Evolutionary conservation across 2,329 filamentous ascomycete genomes (phyloP), one percentile per base, ranked within the genome.

Genomic region (Hypoxylon sp.): DNA sequence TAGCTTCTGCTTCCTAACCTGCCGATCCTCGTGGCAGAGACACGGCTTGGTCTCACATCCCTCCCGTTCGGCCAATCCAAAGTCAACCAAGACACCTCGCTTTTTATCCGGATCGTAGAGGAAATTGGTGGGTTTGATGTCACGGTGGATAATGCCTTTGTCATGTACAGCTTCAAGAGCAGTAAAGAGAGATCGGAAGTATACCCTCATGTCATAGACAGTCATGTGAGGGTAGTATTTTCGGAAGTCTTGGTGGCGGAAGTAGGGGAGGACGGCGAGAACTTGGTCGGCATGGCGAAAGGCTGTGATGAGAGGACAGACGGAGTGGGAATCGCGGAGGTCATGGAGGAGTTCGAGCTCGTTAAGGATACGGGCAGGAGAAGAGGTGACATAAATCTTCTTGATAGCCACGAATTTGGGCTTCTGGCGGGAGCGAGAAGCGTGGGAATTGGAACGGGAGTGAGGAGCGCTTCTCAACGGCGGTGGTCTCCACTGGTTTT

Each of bases 341-440:
- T 97, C 94, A 78, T 97, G 90, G 22, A 99, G 88, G 22, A 99
- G 87, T 75, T 98, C 95, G 17, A 99, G 90, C 81, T 99, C 96
- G 82, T 99, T 99, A 77, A 97, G 89, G 74, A 99, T 98, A 50
- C 96, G 92, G 29, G 91, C 87, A 0, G 96, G 96, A 73, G 94
- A 98, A 70, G 94, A 98, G 0, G 97, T 99, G 71, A 98, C 96
- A 80, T 99, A 99, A 74, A 99, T 99, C 84, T 99, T 99, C 84
- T 99, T 99, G 81, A 99, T 93, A 19, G 97, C 96, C 69, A 99
- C 97, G 77, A 91, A 98, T 78, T 92, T 93, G 24, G 91, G 85
- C 72, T 83, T 86, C 55, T 82, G 83, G 60, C 82, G 82, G 44
- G 79, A 79, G 22, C 74, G 77, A 19, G 77, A 73, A 59, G 78